Conservation (phyloP, 2,329 filamentous ascomycete species). For the Ciborinia camelliae region DNA sequence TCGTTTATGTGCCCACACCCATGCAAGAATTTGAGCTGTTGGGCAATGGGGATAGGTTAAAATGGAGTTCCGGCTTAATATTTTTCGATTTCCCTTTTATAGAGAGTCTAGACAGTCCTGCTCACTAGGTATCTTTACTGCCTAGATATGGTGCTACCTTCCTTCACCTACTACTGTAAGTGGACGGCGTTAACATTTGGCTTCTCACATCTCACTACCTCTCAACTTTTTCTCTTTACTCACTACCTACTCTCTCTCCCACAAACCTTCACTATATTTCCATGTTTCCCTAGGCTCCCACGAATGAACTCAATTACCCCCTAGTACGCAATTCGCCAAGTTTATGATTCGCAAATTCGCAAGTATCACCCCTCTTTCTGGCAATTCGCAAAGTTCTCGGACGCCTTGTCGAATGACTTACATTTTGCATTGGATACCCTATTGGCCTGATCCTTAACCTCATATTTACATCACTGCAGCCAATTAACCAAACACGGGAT, state of each 20-base stretch:
- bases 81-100: background rate
- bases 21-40: background rate
- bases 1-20: background rate
- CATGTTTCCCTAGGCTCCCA: background rate
- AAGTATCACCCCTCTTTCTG: background rate
- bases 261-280: background rate
- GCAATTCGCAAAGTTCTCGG: conserved; percentile 1
- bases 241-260: background rate
- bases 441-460: conserved; percentile 10
- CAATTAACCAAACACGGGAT: conserved; percentile 8
- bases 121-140: background rate
- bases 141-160: conserved; percentile 3
- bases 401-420: conserved; percentile 9
- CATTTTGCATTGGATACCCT: background rate
- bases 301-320: background rate
- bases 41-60: background rate
- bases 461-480: conserved; percentile 9
- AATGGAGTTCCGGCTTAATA: background rate
- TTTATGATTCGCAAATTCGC: background rate
- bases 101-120: background rate
- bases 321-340: background rate
- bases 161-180: background rate
- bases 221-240: conserved; percentile 1
- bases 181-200: background rate
- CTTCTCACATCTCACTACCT: background rate